Base-by-base conservation (phyloP, 2,329 filamentous ascomycete species). In the Metarhizium album region DNA sequence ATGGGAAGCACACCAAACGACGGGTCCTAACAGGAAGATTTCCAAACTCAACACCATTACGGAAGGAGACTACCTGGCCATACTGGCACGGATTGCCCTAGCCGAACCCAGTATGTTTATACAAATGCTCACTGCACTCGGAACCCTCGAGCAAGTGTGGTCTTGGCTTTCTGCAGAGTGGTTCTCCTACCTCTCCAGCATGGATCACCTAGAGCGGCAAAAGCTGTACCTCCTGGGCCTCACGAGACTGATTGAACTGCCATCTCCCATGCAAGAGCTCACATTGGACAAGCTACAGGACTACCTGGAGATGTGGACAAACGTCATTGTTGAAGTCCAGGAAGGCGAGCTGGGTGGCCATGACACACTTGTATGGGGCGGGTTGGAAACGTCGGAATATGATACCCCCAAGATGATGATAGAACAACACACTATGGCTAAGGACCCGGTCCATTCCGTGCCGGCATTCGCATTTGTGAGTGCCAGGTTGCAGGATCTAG, bases 41-140 rank as follows among this genome's bases (percentile, higher is more conserved):
- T 78, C 83, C 40, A 79, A 80, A 29, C 78, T 96, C 33, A 84
- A 85, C 58, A 81, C 83, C 13, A 76, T 90, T 11, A 83, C 87
- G 1, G 83, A 95, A 62, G 86, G 86, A 0, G 87, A 95, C 62
- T 95, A 95, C 64, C 86, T 95, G 61, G 79, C 82, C 4, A 82
- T 97, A 2, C 74, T 98, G 2, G 84, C 88, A 2, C 84, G 90
- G 1, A 76, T 97, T 16, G 80, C 84, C 0, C 70, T 95, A 2
- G 82, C 83, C 1, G 85, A 86, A 37, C 87, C 90, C 1, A 68
- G 68, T 2, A 71, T 86, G 2, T 85, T 95, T 57, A 70, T 83
- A 4, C 73, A 78, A 18, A 70, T 82, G 65, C 65, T 84, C 18
- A 66, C 67, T 18, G 68, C 70, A 3, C 68, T 75, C 53, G 72